Evolutionary conservation across 179 eudicot genomes (phyloP), one percentile per base, ranked within the genome.

Genomic region (Nepenthes alata): DNA sequence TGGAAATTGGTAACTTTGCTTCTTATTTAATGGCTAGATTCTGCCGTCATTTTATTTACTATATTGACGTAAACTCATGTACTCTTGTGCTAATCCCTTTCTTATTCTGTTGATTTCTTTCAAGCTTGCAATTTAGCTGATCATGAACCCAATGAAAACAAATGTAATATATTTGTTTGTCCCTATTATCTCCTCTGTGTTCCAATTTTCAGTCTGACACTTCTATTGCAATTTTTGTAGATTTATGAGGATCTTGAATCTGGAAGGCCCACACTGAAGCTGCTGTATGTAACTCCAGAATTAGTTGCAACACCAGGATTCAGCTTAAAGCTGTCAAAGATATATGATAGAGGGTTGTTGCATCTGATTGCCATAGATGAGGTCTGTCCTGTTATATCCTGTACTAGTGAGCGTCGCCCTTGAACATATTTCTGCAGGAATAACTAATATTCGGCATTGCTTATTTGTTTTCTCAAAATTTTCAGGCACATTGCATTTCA

Each of bases 401-500:
- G 7, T 58, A 35, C 12, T 3, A 37, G 38, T 41, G 8, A 34
- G 5, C 8, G 45, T 56, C 1, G 37, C 13, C 8, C 59, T 25
- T 56, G 59, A 9, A 25, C 7, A 25, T 10, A 2, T 5, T 52
- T n/a, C 14, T 52, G 14, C 5, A 11, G 14, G 15, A 52, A 13
- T 50, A 50, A n/a, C 16, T 11, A 0, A 12, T 36, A 61, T 35
- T 41, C 48, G 37, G 4, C 53, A 37, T 57, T 60, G 7, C 53
- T 70, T 53, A 67, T 53, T 67, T 53, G 38, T 66, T 35, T 12
- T 65, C 44, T 77, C 58, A 62, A 5, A 60, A 65, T 41, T 64
- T 80, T 37, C 73, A 91, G 98, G 98, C 98, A 66, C 98, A 91
- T 73, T 91, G 98, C 73, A 80, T 91, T 68, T 91, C 98, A 72